Percentiles rank a stretch among this genome's conserved stretches.
These are phyloP conservation scores for Salix udensis DNA, from an alignment of 345 rosid genomes.

Conservation along the genomic window DNA sequence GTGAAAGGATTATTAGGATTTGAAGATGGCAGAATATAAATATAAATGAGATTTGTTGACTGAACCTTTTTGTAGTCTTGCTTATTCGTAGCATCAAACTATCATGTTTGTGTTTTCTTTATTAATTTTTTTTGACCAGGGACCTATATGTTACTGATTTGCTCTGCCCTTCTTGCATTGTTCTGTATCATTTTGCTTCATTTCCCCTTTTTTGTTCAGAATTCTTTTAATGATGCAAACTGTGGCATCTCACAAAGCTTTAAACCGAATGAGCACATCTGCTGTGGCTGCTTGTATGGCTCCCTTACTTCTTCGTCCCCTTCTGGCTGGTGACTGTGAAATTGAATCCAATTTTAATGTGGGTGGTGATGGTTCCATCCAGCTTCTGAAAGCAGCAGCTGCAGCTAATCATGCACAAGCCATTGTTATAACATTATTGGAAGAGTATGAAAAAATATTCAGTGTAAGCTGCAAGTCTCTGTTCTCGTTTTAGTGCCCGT, in stretches of 20 bases:
- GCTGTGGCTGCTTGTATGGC: conserved; percentile 99
- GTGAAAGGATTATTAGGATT: neutral
- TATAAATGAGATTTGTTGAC: neutral
- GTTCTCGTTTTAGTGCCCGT: conserved; percentile 2
- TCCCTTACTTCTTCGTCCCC: conserved; percentile 97
- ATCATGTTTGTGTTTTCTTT: too few species aligned
- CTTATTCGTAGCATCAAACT: neutral
- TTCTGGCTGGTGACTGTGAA: conserved; percentile 92
- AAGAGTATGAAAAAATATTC: conserved; percentile 77
- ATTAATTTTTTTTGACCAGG: too few species aligned
- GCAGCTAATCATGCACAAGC: conserved; percentile 99
- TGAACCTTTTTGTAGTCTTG: neutral
- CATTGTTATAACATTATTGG: conserved; percentile 81
- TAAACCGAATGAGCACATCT: conserved; percentile 88
- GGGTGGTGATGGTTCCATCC: conserved; percentile 91
- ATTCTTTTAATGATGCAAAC: conserved; percentile 88
- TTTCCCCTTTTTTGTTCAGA: conserved; percentile 46
- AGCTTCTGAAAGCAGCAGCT: conserved; percentile 95
- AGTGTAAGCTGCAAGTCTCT: conserved; percentile 53
- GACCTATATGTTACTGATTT: neutral
- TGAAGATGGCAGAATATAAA: neutral
- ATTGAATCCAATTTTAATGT: conserved; percentile 85
- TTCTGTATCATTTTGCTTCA: neutral
- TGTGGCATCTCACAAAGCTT: conserved; percentile 68
- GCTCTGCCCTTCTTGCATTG: neutral